Percentiles rank a stretch among this genome's conserved stretches.
Conservation (phyloP, 1,284 basidiomycete species). For the Fomitopsis schrenkii region DNA sequence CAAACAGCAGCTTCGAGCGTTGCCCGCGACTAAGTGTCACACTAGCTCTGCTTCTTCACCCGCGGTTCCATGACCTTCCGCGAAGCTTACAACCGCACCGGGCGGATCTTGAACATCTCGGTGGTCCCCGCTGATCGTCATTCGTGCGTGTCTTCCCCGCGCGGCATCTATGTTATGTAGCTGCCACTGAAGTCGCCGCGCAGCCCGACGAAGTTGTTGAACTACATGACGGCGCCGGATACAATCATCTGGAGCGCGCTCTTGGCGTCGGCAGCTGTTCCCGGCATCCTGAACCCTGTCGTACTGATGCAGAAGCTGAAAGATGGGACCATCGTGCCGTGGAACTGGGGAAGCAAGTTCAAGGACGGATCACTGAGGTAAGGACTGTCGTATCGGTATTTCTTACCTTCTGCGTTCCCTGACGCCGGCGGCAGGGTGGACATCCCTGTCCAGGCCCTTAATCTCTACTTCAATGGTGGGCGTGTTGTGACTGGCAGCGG, state of each 20-base stretch:
- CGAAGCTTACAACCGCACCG: constrained; percentile 93
- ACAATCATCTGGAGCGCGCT: constrained; percentile 76
- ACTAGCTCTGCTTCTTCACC: constrained; percentile 72
- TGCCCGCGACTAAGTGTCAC: not conserved
- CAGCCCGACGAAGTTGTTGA: constrained; percentile 91
- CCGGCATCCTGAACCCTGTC: constrained; percentile 83
- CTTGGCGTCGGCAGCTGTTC: constrained; percentile 81
- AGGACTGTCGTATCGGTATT: constrained; percentile 5
- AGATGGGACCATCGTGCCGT: constrained; percentile 82
- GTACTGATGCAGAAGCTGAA: constrained; percentile 92
- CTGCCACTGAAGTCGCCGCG: constrained; percentile 1
- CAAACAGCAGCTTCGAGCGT: too few species aligned
- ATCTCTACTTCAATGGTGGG: constrained; percentile 87
- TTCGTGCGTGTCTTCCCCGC: constrained; percentile 50
- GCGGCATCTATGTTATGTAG: not conserved
- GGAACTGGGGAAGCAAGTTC: constrained; percentile 92
- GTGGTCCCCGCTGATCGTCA: constrained; percentile 95
- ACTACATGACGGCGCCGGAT: constrained; percentile 95
- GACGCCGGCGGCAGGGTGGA: constrained; percentile 58
- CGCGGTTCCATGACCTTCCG: constrained; percentile 93
- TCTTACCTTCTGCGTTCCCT: not conserved
- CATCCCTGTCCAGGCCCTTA: constrained; percentile 89
- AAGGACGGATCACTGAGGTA: constrained; percentile 88
- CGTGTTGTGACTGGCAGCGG: not conserved
- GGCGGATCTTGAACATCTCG: constrained; percentile 90